Base-by-base conservation (phyloP, 2,329 filamentous ascomycete genomes). In the Trichoderma sp. region DNA sequence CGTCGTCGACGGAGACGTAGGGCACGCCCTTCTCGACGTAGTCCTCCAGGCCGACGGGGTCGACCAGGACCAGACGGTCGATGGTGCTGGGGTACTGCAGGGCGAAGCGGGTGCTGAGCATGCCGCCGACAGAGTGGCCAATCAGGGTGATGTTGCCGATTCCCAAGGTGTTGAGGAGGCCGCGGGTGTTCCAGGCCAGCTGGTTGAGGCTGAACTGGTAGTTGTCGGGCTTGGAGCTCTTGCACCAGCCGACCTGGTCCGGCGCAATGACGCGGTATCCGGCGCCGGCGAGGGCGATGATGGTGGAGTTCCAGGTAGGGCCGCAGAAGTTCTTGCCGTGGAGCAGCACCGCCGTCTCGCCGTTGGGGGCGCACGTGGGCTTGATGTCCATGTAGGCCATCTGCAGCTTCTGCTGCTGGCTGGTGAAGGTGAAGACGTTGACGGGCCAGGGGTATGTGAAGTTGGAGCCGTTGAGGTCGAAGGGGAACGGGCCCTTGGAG, bases 311-410 rank as follows among this genome's bases (percentile, higher is more conserved):
- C 88, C 88, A 90, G 8, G 88, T 90, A 27, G 87, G 83, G 45
- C 84, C 86, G 80, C 88, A 90, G 77, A 90, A 90, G 81, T 89
- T 90, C 81, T 89, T 89, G 77, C 88, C 88, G 79, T 90, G 88
- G 18, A 90, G 80, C 41, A 90, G 84, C 9, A 89, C 81, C 31
- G 85, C 86, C 0, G 84, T 87, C 77, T 84, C 86, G 59, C 82
- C 83, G 75, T 83, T 84, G 64, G 83, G 76, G 33, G 78, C 72
- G 71, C 77, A 78, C 2, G 78, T 80, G 8, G 87, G 86, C 14
- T 81, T 68, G 29, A 90, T 78, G 76, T 90, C 88, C 87, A 90
- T 89, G 77, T 89, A 90, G 18, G 88, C 88, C 88, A 90, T 90
- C 59, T 88, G 84, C 31, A 89, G 81, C n/a, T 84, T 80, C 65